Evolutionary conservation across 78 protist genomes (phyloP).

Genomic region (slime mould (Dictyostelium discoideum)): dicty_2.7 NC_007088.5:4556001-4556500

Average conservation of each 20-base stretch:
- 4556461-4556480: background rate
- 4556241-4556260: background rate
- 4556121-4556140: conserved; percentile 18
- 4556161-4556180: conserved; percentile 49
- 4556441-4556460: background rate
- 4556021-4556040: conserved; percentile 38
- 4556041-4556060: background rate
- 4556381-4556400: background rate
- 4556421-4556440: too few relatives aligned
- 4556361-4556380: conserved; percentile 27
- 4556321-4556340: background rate
- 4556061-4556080: background rate
- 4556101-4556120: background rate
- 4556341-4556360: conserved; percentile 12
- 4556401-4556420: background rate
- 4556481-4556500: background rate
- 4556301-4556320: conserved; percentile 57
- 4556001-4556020: conserved; percentile 30
- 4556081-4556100: background rate
- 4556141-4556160: background rate
- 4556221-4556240: background rate
- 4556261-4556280: conserved; percentile 4
- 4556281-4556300: conserved; percentile 41
- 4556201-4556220: background rate
- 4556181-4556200: conserved; percentile 53